Percentiles rank a stretch among this genome's conserved stretches.
These are phyloP conservation scores for Arabis alpina DNA, from an alignment of 345 rosid genomes.

Conservation along the genomic window DNA sequence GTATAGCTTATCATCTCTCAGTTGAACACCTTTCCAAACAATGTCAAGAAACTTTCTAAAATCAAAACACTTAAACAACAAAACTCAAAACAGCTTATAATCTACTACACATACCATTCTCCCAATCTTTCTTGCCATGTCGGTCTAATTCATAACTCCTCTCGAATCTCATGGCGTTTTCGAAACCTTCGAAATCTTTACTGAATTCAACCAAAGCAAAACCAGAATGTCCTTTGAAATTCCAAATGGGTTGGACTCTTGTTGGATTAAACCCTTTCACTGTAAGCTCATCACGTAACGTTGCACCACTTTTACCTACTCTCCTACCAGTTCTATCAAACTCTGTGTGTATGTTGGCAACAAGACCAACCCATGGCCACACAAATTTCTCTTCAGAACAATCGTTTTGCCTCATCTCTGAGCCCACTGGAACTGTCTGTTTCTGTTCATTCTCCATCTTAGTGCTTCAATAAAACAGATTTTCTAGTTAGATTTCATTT, in stretches of 20 bases:
- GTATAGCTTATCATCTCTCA: constrained; percentile 47
- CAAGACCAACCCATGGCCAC: constrained; percentile 66
- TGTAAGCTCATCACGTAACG: constrained; percentile 53
- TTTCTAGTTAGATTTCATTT: not conserved
- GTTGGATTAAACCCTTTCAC: constrained; percentile 65
- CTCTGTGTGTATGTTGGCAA: constrained; percentile 65
- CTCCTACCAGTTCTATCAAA: constrained; percentile 42
- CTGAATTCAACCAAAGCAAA: constrained; percentile 68
- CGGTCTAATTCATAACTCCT: constrained; percentile 45
- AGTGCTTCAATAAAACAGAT: not conserved
- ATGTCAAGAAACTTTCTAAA: not conserved
- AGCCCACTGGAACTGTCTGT: not conserved
- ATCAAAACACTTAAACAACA: not conserved
- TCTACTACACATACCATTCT: constrained; percentile 2
- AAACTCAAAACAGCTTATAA: not conserved
- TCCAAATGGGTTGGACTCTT: constrained; percentile 68
- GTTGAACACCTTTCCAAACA: constrained; percentile 7
- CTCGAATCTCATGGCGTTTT: constrained; percentile 62
- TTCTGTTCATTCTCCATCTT: constrained; percentile 27
- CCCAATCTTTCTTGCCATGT: constrained; percentile 57
- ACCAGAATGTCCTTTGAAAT: constrained; percentile 58
- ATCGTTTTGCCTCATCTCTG: not conserved
- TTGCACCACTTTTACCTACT: constrained; percentile 65
- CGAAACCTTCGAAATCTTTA: constrained; percentile 63
- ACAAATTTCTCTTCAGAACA: constrained; percentile 12